Percentiles rank a stretch among this genome's conserved stretches.
Conservation (phyloP, 306 rosid genomes). For the Prunus davidiana region DNA sequence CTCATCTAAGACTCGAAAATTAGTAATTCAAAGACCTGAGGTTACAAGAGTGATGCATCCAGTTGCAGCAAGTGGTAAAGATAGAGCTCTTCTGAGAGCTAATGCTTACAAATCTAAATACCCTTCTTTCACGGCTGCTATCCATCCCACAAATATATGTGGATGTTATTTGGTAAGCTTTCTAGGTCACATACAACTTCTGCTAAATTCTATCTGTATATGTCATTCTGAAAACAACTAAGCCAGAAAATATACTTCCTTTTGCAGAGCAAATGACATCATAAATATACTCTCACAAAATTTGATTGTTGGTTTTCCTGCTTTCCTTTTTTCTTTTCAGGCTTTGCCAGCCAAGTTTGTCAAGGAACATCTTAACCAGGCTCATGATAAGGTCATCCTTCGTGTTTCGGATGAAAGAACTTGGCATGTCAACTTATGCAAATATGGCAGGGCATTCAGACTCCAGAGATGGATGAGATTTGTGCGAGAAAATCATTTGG, state of each 20-base stretch:
- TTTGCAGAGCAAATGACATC: not conserved
- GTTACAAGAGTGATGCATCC: not conserved
- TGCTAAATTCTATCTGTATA: not conserved
- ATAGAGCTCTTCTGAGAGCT: not conserved
- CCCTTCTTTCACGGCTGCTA: not conserved
- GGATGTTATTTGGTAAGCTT: constrained; percentile 17
- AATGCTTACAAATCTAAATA: not conserved
- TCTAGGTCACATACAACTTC: not conserved
- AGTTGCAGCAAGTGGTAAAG: not conserved
- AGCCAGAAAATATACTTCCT: no score
- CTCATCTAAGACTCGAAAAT: not conserved
- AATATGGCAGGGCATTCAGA: no score
- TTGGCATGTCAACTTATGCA: no score
- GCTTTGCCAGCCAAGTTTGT: not conserved
- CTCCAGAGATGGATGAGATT: not conserved
- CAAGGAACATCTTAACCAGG: not conserved
- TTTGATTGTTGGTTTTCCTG: not conserved
- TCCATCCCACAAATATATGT: not conserved
- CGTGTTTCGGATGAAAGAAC: not conserved
- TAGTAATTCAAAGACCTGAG: not conserved
- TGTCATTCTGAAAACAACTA: not conserved
- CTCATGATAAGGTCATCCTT: not conserved
- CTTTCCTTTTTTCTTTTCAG: not conserved
- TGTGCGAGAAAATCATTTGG: not conserved
- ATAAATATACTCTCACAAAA: not conserved